Base-by-base conservation (phyloP, 257 asterid genomes). In the Solanum bulbocastanum region DNA sequence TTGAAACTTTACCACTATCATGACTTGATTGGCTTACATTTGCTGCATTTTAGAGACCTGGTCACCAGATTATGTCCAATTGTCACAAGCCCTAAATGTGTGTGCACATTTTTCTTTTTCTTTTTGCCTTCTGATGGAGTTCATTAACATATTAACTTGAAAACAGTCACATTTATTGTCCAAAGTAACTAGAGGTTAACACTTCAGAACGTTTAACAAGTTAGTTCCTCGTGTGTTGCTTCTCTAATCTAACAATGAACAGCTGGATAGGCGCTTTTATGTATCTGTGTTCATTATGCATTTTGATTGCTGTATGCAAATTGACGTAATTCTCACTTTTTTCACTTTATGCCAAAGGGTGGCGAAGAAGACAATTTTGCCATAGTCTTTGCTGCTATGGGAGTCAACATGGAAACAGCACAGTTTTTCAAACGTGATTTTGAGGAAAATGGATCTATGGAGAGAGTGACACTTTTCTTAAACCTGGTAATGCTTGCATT, bases 361-460 rank as follows among this genome's bases (percentile, higher is more conserved):
- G 97, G 91, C 27, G 98, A 92, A 90, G 99, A 95, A 88, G 99
- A 96, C 93, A 94, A 96, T 91, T 96, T 96, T 91, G 99, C 99
- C 88, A 96, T 96, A 89, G 99, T 96, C 90, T 96, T 96, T 92
- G 99, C 99, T 60, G 99, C 99, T 89, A 96, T 96, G 99, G 99
- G 99, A 92, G 99, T 96, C 83, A 96, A 96, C 94, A 96, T 96
- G 99, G 99, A 96, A 92, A 96, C 99, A 40, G 99, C 99, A 60
- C 98, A 95, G 87, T 96, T 96, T 91, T 96, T 96, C 88, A 96
- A 96, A 92, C 98, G 99, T 92, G 99, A 96, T 93, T 96, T 96
- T 86, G 99, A 96, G 96, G 99, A 96, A 92, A 96, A 96, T 89
- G 99, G 99, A 82, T 96, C 99, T 23, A 96, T 96, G 99, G 99